These are phyloP conservation scores for Naegleria fowleri DNA, from an alignment of 208 protist species.

Conservation along the genomic window DNA sequence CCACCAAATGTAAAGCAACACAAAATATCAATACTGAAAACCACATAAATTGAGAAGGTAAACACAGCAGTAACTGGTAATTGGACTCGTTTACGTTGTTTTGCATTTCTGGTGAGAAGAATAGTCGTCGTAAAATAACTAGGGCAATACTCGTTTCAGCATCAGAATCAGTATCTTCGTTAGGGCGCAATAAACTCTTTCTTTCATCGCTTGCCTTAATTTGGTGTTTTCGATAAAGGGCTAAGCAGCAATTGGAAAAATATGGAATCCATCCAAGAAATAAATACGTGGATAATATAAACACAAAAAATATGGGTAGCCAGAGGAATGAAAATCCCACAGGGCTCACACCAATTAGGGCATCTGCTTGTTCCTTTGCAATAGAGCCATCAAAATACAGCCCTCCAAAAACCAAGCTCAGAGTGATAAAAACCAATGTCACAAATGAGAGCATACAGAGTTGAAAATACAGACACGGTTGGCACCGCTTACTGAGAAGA, in stretches of 20 bases:
- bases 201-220: not conserved
- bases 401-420: not conserved
- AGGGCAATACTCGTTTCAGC: not conserved
- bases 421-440: not conserved
- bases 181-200: not conserved
- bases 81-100: not conserved
- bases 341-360: not conserved
- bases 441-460: not conserved
- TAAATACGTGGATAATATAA: not conserved
- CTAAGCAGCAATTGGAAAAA: not conserved
- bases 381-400: not conserved
- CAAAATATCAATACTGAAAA: not conserved
- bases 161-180: not conserved
- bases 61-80: not conserved
- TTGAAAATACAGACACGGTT: not conserved
- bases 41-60: not conserved
- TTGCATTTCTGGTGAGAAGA: not conserved
- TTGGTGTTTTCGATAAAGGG: not conserved
- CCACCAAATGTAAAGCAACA: not conserved
- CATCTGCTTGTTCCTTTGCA: not conserved
- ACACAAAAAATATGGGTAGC: not conserved
- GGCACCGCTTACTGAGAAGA: not conserved
- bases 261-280: not conserved
- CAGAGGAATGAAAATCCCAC: not conserved
- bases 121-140: not conserved